phyloP scores from a whole-genome alignment of 345 rosid species.

The Erysimum cheiranthoides region DNA sequence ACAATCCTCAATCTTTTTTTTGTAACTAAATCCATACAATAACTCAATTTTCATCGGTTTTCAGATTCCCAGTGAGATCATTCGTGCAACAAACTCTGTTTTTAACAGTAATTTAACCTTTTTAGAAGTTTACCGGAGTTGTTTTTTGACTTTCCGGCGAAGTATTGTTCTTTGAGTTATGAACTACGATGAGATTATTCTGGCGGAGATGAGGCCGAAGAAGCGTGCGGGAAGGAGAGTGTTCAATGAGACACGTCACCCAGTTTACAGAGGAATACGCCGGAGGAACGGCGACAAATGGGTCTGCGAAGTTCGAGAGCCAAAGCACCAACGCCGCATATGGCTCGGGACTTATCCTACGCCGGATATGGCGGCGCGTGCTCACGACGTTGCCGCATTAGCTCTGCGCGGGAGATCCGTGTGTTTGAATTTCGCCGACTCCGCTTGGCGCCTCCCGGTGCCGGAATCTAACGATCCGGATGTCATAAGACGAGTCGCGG shows the following conservation, averaged over 20 bases:
- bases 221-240: slow-evolving; percentile 68
- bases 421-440: slow-evolving; percentile 78
- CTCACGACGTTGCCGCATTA: slow-evolving; percentile 80
- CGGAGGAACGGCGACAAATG: slow-evolving; percentile 64
- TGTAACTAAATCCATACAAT: neutral
- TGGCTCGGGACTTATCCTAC: slow-evolving; percentile 87
- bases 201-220: slow-evolving; percentile 69
- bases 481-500: slow-evolving; percentile 57
- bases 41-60: neutral
- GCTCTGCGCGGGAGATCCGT: slow-evolving; percentile 68
- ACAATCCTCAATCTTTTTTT: slow-evolving; percentile 6
- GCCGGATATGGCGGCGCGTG: slow-evolving; percentile 80
- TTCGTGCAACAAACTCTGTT: neutral
- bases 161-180: neutral
- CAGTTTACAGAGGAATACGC: slow-evolving; percentile 70
- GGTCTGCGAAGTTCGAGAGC: slow-evolving; percentile 79
- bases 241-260: slow-evolving; percentile 79
- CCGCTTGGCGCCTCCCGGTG: slow-evolving; percentile 61
- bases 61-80: neutral
- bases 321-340: slow-evolving; percentile 59
- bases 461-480: slow-evolving; percentile 54
- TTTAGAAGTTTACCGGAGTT: neutral
- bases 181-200: slow-evolving; percentile 43
- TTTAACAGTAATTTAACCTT: neutral
- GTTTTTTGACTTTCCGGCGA: neutral